A percentile compares a stretch with the other conserved stretches of the same genome.
Conservation (phyloP, 192 early-diverging fungal genomes). For the Funneliformis geosporum region DNA sequence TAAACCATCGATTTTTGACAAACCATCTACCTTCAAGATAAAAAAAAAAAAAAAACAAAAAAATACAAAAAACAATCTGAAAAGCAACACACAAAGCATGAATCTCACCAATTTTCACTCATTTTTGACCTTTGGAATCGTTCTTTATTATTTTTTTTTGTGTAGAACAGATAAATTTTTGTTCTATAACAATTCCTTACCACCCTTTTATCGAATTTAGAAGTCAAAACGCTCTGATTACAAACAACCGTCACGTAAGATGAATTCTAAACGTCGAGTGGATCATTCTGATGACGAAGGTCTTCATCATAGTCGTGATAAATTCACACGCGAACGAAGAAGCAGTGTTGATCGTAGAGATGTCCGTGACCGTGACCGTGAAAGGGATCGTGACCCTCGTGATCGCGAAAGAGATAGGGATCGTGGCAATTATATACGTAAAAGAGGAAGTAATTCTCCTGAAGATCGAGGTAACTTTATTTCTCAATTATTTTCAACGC, state of each 20-base stretch:
- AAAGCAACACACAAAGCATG: background rate
- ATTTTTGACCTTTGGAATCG: constrained; percentile 21
- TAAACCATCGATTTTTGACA: background rate
- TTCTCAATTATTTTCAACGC: background rate
- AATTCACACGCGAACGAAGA: constrained; percentile 27
- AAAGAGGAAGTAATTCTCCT: constrained; percentile 8
- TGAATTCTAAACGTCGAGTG: constrained; percentile 30
- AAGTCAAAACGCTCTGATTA: background rate
- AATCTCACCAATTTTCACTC: constrained; percentile 20
- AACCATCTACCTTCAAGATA: constrained; percentile 13
- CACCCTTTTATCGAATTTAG: constrained; percentile 1
- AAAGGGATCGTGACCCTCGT: constrained; percentile 18
- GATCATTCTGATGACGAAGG: constrained; percentile 34
- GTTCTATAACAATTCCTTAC: constrained; percentile 13
- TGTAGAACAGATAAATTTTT: constrained; percentile 2
- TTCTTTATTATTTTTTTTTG: constrained; percentile 1
- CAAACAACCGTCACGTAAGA: constrained; percentile 2
- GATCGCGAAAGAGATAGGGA: constrained; percentile 5
- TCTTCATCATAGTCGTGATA: constrained; percentile 27
- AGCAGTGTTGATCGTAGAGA: constrained; percentile 25
- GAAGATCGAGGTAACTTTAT: constrained; percentile 28
- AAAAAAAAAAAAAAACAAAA: background rate
- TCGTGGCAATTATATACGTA: background rate
- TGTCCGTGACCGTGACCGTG: constrained; percentile 28
- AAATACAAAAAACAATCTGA: background rate